A percentile compares a stretch with the other conserved stretches of the same genome.
phyloP scores from a whole-genome alignment of 2,329 filamentous ascomycete species.

The Neopestalotiopsis rosae region DNA sequence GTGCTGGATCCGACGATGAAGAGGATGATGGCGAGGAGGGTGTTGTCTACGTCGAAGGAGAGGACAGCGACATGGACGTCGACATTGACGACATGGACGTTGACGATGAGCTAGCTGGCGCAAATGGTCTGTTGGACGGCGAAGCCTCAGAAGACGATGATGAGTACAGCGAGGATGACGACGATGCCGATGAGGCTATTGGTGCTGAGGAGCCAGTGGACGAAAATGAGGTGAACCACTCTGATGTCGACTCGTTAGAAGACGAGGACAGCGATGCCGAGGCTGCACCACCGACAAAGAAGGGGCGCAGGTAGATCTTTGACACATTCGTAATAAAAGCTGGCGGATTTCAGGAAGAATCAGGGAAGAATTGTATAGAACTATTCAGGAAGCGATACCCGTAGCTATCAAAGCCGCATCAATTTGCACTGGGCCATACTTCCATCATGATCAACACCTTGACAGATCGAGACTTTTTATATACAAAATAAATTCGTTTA shows the following conservation, averaged over 20 bases:
- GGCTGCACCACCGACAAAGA: conserved; percentile 51
- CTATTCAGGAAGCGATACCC: conserved; percentile 21
- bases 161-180: conserved; percentile 40
- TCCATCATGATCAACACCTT: not conserved
- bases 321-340: not conserved
- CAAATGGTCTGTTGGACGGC: conserved; percentile 59
- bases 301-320: conserved; percentile 18
- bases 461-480: not conserved
- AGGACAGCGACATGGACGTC: conserved; percentile 62
- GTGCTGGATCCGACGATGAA: conserved; percentile 57
- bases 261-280: conserved; percentile 60
- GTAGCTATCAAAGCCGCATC: conserved; percentile 13
- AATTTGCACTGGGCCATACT: not conserved
- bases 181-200: conserved; percentile 49
- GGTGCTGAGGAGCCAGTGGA: conserved; percentile 49
- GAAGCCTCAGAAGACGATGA: conserved; percentile 65
- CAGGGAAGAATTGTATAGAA: conserved; percentile 35
- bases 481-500: too few species aligned
- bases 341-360: conserved; percentile 36
- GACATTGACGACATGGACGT: conserved; percentile 54
- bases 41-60: conserved; percentile 86
- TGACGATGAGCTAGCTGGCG: conserved; percentile 60
- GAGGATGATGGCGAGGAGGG: conserved; percentile 70
- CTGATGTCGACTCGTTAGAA: conserved; percentile 62
- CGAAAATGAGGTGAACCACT: conserved; percentile 63